phyloP scores from a whole-genome alignment of 306 rosid genomes.

The Ochetophila trinervis region DNA sequence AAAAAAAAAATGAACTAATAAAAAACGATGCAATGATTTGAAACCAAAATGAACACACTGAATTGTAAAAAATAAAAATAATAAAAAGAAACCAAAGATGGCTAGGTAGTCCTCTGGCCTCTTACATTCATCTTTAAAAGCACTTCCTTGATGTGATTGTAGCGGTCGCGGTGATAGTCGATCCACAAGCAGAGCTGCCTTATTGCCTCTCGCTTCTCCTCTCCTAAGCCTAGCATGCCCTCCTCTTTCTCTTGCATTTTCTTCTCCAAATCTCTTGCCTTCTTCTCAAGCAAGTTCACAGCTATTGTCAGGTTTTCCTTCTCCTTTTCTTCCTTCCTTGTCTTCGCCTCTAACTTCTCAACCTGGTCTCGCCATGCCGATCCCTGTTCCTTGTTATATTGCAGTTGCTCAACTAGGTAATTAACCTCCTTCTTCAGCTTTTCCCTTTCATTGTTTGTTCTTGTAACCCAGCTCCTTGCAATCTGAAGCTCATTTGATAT shows the following conservation, averaged over 20 bases:
- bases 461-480: conserved; percentile 49
- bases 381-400: conserved; percentile 37
- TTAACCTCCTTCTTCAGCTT: conserved; percentile 43
- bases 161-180: conserved; percentile 79
- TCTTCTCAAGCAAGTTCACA: conserved; percentile 55
- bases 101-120: conserved; percentile 56
- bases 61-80: background rate
- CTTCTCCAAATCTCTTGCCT: conserved; percentile 58
- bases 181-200: conserved; percentile 91
- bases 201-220: conserved; percentile 94
- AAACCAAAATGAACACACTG: background rate
- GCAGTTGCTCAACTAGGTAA: conserved; percentile 43
- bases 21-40: no score
- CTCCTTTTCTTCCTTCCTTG: conserved; percentile 56
- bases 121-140: conserved; percentile 45
- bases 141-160: conserved; percentile 66
- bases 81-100: background rate
- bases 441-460: conserved; percentile 39
- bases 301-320: conserved; percentile 50
- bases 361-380: conserved; percentile 34
- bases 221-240: conserved; percentile 57
- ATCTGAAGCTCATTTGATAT: conserved; percentile 49
- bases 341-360: conserved; percentile 51
- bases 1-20: no score
- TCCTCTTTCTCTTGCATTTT: conserved; percentile 64